Evolutionary conservation across 1,284 basidiomycete species (phyloP).

Genomic region (Kwoniella shivajii): DNA sequence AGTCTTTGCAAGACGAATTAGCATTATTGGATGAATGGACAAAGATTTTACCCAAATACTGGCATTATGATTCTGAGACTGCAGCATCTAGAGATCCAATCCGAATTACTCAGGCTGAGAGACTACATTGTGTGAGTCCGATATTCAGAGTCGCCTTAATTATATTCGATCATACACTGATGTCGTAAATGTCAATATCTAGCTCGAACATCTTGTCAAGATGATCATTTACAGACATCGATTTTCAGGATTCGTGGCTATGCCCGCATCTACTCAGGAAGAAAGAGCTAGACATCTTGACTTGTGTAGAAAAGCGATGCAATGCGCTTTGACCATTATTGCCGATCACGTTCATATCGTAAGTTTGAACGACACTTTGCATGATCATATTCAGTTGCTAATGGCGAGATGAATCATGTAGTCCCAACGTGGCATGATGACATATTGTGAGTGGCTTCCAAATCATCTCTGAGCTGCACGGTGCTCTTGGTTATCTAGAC

Average conservation of each 20-base stretch:
- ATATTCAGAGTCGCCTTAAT: too few species aligned
- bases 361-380: slow-evolving; percentile 44
- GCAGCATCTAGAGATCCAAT: slow-evolving; percentile 82
- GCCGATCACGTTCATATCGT: slow-evolving; percentile 79
- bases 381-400: background rate
- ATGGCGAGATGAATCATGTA: background rate
- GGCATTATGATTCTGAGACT: slow-evolving; percentile 77
- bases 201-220: slow-evolving; percentile 75
- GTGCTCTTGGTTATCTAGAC: too few species aligned
- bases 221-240: slow-evolving; percentile 61
- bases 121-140: slow-evolving; percentile 65
- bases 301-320: slow-evolving; percentile 61
- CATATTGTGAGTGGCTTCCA: slow-evolving; percentile 69
- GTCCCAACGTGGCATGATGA: slow-evolving; percentile 76
- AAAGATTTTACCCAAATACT: slow-evolving; percentile 69
- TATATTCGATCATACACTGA: background rate
- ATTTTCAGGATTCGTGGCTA: slow-evolving; percentile 55
- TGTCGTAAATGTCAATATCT: background rate
- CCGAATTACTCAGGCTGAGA: slow-evolving; percentile 79
- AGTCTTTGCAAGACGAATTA: slow-evolving; percentile 76
- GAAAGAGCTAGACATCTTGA: slow-evolving; percentile 52
- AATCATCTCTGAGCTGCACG: background rate
- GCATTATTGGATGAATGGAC: slow-evolving; percentile 75
- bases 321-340: slow-evolving; percentile 64
- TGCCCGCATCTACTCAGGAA: slow-evolving; percentile 51